phyloP scores from a whole-genome alignment of 371 early-diverging fungal species.

The Mucor mucedo region DNA sequence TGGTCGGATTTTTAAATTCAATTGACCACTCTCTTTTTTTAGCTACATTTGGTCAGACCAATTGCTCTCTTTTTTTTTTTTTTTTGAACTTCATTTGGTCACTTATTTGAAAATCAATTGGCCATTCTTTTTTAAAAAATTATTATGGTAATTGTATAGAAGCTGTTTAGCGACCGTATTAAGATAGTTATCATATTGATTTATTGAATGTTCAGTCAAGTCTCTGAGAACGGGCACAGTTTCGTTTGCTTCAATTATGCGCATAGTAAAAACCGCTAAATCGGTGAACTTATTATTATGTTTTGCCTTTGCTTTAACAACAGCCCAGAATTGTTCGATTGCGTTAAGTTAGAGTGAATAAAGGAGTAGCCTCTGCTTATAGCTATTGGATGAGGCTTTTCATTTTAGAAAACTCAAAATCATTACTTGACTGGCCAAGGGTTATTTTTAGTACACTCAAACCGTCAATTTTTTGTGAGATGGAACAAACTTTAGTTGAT shows the following conservation, averaged over 20 bases:
- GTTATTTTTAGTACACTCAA: too few relatives aligned
- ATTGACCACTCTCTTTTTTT: too few relatives aligned
- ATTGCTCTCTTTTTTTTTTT: too few relatives aligned
- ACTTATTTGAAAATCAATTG: too few relatives aligned
- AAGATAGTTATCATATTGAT: constrained; percentile 3
- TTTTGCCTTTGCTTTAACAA: constrained; percentile 8
- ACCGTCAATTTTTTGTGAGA: too few relatives aligned
- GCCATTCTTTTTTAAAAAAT: too few relatives aligned
- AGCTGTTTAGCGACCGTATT: not conserved
- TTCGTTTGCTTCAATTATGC: constrained; percentile 21
- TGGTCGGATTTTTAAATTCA: too few relatives aligned
- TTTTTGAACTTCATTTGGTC: too few relatives aligned
- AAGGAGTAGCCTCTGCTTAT: constrained; percentile 1
- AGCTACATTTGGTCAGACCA: too few relatives aligned
- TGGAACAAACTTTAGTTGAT: too few relatives aligned
- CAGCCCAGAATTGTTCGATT: constrained; percentile 13
- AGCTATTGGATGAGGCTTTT: constrained; percentile 9
- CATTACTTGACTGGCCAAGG: too few relatives aligned
- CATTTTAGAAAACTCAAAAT: constrained; percentile 14
- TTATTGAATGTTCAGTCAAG: constrained; percentile 18
- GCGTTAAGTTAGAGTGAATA: constrained; percentile 21
- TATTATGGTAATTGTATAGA: too few relatives aligned
- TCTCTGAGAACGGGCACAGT: constrained; percentile 12
- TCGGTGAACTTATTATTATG: constrained; percentile 6
- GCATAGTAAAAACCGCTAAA: constrained; percentile 12